Conservation (phyloP, 2,329 filamentous ascomycete species). For the Neonectria neomacrospora region DNA sequence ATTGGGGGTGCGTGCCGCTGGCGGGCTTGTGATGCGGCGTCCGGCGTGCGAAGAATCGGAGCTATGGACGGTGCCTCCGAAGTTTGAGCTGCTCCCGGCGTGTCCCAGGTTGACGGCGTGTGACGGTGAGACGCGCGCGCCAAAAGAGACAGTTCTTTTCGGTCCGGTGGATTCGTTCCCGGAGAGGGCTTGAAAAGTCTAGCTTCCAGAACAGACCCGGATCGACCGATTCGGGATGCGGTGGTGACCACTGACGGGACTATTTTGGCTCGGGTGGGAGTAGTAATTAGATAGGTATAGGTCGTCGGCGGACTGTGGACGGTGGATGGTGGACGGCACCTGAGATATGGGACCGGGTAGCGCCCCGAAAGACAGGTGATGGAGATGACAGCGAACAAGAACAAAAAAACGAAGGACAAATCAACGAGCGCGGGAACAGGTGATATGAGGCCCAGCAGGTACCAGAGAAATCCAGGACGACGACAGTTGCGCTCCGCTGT, state of each 20-base stretch:
- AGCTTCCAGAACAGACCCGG: constrained; percentile 13
- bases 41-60: constrained; percentile 18
- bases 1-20: constrained; percentile 12
- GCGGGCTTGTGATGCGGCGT: constrained; percentile 20
- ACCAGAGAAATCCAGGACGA: background rate
- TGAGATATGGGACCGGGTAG: background rate
- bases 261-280: constrained; percentile 11
- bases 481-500: constrained; percentile 3
- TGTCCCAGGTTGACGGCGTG: constrained; percentile 13
- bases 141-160: constrained; percentile 16
- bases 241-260: constrained; percentile 16
- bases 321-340: background rate
- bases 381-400: constrained; percentile 8
- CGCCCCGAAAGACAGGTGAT: constrained; percentile 16
- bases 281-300: constrained; percentile 5
- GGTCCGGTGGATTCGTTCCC: constrained; percentile 6
- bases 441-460: constrained; percentile 1
- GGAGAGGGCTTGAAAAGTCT: background rate
- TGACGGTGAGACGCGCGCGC: constrained; percentile 25
- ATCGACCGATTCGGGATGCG: constrained; percentile 15
- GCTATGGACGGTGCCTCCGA: constrained; percentile 7
- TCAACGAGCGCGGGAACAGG: constrained; percentile 2
- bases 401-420: background rate
- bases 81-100: background rate
- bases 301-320: constrained; percentile 1